Evolutionary conservation across 2,329 filamentous ascomycete genomes (phyloP), one percentile per base, ranked within the genome.

Genomic region (Aureobasidium sp.): DNA sequence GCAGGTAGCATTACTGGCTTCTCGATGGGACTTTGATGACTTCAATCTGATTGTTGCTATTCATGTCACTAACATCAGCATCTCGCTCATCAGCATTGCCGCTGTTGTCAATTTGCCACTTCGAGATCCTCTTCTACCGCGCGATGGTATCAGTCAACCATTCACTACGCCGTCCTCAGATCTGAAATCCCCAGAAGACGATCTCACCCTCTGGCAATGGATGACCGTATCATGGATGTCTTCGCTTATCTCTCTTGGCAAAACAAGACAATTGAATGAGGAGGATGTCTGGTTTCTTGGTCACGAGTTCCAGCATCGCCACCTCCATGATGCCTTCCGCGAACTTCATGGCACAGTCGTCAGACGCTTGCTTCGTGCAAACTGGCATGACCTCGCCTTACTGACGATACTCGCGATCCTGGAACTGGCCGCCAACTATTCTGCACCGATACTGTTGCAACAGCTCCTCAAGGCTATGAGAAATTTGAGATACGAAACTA

Each of bases 201-300:
- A 88, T 64, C 71, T 95, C 25, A 88, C 81, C 0, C 77, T 92
- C 0, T 91, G 89, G 81, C 88, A 92, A 65, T 96, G 90, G 74
- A 88, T 93, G 82, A 86, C 84, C 6, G 87, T 95, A 29, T 88
- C 84, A 0, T 96, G 91, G 91, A 86, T 95, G 74, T 77, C 78
- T 0, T 87, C 90, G 0, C 74, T 95, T 7, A 90, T 95, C 13
- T 75, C 77, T 1, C 73, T 84, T 25, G 89, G 87, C 1, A 81
- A 78, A 43, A 75, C 77, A 31, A 78, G 84, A 42, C 86, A 90
- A 65, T 76, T 96, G 9, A 76, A 90, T 37, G 85, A 91, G 40
- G 81, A 86, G 38, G 90, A 96, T 69, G 87, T 96, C 1, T 96
- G 91, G 91, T 77, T 81, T 40, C 75, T 96, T 0, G 84, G 85